These are phyloP conservation scores for Tuctoria greenei DNA, from an alignment of 176 grass and related monocot species.

Conservation along the genomic window DNA sequence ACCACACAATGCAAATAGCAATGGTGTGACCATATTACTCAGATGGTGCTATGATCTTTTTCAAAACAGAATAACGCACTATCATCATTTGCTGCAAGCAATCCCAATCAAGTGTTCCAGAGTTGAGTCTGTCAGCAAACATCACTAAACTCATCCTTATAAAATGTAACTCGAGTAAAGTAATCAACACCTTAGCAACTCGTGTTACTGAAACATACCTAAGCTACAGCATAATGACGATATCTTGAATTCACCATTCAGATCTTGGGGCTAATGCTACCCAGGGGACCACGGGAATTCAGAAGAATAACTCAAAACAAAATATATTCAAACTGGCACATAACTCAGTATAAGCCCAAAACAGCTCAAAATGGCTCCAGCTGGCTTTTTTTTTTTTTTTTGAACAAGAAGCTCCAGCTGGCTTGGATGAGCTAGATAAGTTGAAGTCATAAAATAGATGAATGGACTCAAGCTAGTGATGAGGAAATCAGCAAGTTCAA, in stretches of 20 bases:
- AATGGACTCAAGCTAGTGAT: not conserved
- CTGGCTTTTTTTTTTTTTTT: too few relatives aligned
- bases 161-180: not conserved
- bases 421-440: not conserved
- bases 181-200: not conserved
- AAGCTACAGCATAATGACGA: not conserved
- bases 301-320: not conserved
- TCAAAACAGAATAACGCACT: not conserved
- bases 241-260: not conserved
- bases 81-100: not conserved
- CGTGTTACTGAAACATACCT: not conserved
- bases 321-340: not conserved
- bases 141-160: not conserved
- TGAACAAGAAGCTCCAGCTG: not conserved
- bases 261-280: not conserved
- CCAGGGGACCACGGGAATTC: not conserved
- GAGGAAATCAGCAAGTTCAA: not conserved
- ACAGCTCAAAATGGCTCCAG: not conserved
- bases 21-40: not conserved
- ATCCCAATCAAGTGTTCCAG: slow-evolving; percentile 1
- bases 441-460: not conserved
- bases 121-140: not conserved
- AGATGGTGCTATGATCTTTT: not conserved
- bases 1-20: not conserved
- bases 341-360: not conserved